Base-by-base conservation (phyloP, 768 basidiomycete genomes). In the Tubosaeta sp. region DNA sequence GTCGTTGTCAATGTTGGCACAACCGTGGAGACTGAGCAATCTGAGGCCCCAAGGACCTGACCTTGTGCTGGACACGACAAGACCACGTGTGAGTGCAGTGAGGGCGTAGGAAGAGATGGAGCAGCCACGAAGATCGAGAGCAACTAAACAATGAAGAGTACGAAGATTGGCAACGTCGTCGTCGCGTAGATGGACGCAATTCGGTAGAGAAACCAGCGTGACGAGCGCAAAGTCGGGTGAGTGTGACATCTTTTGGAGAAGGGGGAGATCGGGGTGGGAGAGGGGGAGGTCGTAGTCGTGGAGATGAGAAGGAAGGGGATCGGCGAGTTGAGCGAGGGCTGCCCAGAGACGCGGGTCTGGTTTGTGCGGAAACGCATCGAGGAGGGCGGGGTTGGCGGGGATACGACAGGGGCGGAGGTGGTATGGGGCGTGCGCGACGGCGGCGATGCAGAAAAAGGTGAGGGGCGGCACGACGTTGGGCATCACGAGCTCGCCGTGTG, bases 321-420 rank as follows among this genome's bases (percentile, higher is more conserved):
- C 56, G 11, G 60, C 82, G 82, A 87, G 59, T 60, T 88, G 88
- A 5, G 78, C 71, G 39, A 91, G 52, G 17, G 77, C 70, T 0
- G 76, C 80, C 85, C 87, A 89, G 13, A 85, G 67, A 11, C 75
- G 71, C 2, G 87, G 84, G 57, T 85, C 79, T 1, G 78, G 63
- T 0, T 56, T 48, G 29, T 62, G 43, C 44, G 67, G 17, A 46
- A 72, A 51, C 19, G 59, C 44, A 74, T 73, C 59, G 57, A 48
- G 81, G 48, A 50, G 78, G 69, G 58, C 83, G 76, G 4, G 78
- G 63, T 58, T 66, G 65, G 19, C 66, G 58, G 22, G 69, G 58
- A 42, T 79, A 71, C 48, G 27, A 52, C 57, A 43, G 64, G 68
- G 29, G 82, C 60, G 60, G 77, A 60, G 50, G 1, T 37, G 41